phyloP scores from a whole-genome alignment of 2,329 filamentous ascomycete species.

The Eurotiales sp. region DNA sequence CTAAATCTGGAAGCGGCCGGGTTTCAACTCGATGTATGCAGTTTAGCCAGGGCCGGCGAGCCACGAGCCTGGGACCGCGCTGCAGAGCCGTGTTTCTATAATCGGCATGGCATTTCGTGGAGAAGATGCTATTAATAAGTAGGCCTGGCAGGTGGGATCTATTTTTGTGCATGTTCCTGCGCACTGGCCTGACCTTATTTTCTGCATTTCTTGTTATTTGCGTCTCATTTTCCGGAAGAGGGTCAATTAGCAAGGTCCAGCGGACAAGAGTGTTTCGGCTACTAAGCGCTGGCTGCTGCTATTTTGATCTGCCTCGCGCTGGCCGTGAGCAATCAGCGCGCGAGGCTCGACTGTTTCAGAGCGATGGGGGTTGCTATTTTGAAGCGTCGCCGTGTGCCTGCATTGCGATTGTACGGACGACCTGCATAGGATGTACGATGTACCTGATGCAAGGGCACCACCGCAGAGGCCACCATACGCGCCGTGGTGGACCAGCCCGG shows the following conservation, averaged over 20 bases:
- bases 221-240: too few relatives aligned
- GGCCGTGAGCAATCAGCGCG: constrained; percentile 13
- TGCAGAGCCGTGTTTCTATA: constrained; percentile 18
- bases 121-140: constrained; percentile 16
- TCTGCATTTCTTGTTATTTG: too few relatives aligned
- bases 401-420: too few relatives aligned
- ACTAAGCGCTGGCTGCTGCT: too few relatives aligned
- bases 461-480: constrained; percentile 24
- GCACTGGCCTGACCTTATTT: too few relatives aligned
- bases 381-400: too few relatives aligned
- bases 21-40: constrained; percentile 15
- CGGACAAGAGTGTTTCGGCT: too few relatives aligned
- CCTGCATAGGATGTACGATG: too few relatives aligned
- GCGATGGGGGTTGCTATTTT: too few relatives aligned
- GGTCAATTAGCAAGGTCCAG: too few relatives aligned
- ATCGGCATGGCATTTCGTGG: constrained; percentile 20
- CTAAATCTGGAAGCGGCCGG: constrained; percentile 37
- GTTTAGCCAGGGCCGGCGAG: constrained; percentile 1
- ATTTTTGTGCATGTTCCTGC: too few relatives aligned
- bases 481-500: constrained; percentile 21
- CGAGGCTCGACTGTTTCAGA: constrained; percentile 20
- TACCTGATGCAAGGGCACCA: constrained; percentile 23
- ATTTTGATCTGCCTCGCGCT: background rate
- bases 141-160: background rate
- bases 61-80: constrained; percentile 11